A percentile compares a stretch with the other conserved stretches of the same genome.
Evolutionary conservation across 164 flowering plant genomes (phyloP).

Genomic region (Vitis rupestris): DNA sequence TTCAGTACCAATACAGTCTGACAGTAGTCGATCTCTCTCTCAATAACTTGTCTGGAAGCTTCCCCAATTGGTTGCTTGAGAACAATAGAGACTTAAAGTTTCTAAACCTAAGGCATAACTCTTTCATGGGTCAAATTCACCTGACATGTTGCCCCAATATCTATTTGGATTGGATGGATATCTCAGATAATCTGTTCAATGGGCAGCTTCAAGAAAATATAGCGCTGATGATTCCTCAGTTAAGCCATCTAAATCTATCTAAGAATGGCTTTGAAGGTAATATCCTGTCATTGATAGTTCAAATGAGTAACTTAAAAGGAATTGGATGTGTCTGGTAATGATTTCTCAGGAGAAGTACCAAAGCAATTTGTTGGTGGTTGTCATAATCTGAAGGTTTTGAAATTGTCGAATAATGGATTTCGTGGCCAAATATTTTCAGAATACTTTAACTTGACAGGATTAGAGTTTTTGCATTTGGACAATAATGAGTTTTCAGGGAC

Average conservation of each 20-base stretch:
- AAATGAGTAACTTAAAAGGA: not conserved
- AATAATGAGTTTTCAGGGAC: not conserved
- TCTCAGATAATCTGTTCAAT: not conserved
- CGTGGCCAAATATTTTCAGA: not conserved
- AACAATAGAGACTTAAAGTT: not conserved
- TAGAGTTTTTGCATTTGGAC: not conserved
- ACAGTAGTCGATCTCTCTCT: slow-evolving; percentile 4
- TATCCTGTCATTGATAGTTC: not conserved
- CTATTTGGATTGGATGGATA: not conserved
- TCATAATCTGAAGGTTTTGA: too few relatives aligned
- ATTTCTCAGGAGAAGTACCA: not conserved
- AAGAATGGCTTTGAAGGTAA: not conserved
- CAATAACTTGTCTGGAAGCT: slow-evolving; percentile 1
- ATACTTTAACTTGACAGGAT: not conserved
- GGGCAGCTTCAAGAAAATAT: not conserved
- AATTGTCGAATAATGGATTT: not conserved
- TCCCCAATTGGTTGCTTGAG: slow-evolving; percentile 10
- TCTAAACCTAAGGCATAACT: slow-evolving; percentile 1
- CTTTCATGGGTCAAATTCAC: slow-evolving; percentile 3
- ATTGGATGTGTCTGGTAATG: not conserved
- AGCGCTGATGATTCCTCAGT: not conserved
- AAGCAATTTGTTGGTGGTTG: not conserved
- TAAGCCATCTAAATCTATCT: not conserved
- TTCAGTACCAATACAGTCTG: not conserved
- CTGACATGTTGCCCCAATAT: not conserved